A percentile compares a stretch with the other conserved stretches of the same genome.
phyloP scores from a whole-genome alignment of 495 filamentous ascomycete species.

The Niebla homalea region DNA sequence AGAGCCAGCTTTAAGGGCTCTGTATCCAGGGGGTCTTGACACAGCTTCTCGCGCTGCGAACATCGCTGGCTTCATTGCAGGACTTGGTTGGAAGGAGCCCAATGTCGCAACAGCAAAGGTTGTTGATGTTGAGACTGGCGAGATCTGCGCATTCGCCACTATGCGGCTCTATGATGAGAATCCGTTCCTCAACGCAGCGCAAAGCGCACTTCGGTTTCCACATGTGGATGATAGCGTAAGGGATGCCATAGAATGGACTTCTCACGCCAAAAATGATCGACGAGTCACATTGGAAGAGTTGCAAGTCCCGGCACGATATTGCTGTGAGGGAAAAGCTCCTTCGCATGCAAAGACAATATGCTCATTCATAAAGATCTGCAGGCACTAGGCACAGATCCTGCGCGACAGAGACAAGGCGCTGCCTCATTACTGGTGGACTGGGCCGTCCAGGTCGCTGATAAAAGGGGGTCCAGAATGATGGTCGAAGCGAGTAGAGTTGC shows the following conservation, averaged over 20 bases:
- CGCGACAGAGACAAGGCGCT: too few species aligned
- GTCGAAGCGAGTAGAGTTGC: too few species aligned
- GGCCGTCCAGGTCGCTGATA: too few species aligned
- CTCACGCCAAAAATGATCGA: neutral
- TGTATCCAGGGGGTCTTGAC: neutral
- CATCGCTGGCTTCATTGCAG: neutral
- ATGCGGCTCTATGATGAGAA: neutral
- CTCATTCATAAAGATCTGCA: too few species aligned
- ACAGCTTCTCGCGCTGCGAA: neutral
- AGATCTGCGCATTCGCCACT: conserved; percentile 1
- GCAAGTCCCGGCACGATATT: neutral
- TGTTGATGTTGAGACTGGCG: neutral
- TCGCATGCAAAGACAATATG: too few species aligned
- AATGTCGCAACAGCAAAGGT: neutral
- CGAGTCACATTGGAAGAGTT: neutral
- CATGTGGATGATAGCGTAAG: neutral
- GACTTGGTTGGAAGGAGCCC: neutral
- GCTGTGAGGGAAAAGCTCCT: neutral
- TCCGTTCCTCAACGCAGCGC: neutral
- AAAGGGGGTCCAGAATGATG: too few species aligned
- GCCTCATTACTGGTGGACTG: too few species aligned
- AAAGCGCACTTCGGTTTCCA: neutral
- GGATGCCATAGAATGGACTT: neutral
- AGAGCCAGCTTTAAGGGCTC: neutral
- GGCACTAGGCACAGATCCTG: too few species aligned